A percentile compares a stretch with the other conserved stretches of the same genome.
These are phyloP conservation scores for Neurospora sp. DNA, from an alignment of 2,329 filamentous ascomycete species.

Conservation along the genomic window DNA sequence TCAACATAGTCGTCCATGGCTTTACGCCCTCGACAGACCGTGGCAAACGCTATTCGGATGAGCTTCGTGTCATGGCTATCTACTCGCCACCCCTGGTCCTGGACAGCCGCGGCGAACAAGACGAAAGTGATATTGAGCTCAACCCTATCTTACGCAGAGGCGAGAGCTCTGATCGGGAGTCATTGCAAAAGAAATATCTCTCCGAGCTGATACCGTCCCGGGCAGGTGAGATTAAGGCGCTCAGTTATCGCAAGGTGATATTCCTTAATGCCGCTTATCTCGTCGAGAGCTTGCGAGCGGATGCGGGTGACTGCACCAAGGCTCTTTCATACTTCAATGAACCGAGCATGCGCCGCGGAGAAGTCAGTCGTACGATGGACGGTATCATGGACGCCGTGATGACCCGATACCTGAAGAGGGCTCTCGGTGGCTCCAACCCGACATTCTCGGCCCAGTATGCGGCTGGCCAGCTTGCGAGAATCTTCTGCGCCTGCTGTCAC, in stretches of 20 bases:
- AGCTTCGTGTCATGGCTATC: slow-evolving; percentile 75
- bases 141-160: slow-evolving; percentile 88
- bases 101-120: slow-evolving; percentile 77
- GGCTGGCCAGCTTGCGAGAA: slow-evolving; percentile 75
- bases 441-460: slow-evolving; percentile 85
- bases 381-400: slow-evolving; percentile 59
- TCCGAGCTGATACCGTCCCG: slow-evolving; percentile 64
- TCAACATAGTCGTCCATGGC: slow-evolving; percentile 92
- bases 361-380: slow-evolving; percentile 56
- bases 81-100: slow-evolving; percentile 82
- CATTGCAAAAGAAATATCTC: slow-evolving; percentile 72
- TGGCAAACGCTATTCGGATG: slow-evolving; percentile 62
- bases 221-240: slow-evolving; percentile 65
- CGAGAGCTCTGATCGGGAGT: slow-evolving; percentile 67
- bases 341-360: slow-evolving; percentile 61
- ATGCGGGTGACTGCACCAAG: slow-evolving; percentile 81
- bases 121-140: slow-evolving; percentile 93
- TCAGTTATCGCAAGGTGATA: slow-evolving; percentile 85
- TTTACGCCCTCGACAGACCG: slow-evolving; percentile 68
- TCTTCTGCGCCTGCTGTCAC: slow-evolving; percentile 87
- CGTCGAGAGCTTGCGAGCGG: slow-evolving; percentile 79
- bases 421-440: slow-evolving; percentile 59
- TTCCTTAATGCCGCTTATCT: slow-evolving; percentile 87
- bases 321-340: slow-evolving; percentile 91
- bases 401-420: slow-evolving; percentile 68